Evolutionary conservation across 352 stramenopile genomes (phyloP), one percentile per base, ranked within the genome.

Genomic region (Phytophthora uliginosa): DNA sequence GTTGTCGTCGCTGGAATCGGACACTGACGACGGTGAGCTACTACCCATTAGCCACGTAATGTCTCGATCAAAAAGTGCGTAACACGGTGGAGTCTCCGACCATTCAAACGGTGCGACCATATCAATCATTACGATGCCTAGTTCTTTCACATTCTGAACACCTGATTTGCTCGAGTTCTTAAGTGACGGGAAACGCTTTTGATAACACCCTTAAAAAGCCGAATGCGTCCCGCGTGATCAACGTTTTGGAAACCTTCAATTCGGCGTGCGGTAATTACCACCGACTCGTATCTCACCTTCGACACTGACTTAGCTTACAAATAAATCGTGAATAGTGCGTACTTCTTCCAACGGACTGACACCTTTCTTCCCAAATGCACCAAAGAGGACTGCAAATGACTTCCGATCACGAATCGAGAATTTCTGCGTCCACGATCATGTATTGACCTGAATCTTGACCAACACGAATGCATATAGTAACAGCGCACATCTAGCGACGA

Each of bases 361-460:
- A 28, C 33, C 69, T 31, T 77, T 73, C 58, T 73, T 77, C 38
- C 59, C 58, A 0, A 73, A 59, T 3, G 69, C 63, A 15, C 69
- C 59, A n/a, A 0, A 77, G 53, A 8, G 59, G 52, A 17, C 63
- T 73, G 15, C 57, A 68, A 1, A 73, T 17, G 0, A 73, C 59
- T 8, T 47, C 48, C 1, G 58, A 34, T 59, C 52, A 52, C 1
- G 2, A 33, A 1, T 66, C 34, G 0, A 77, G 8, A 12, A 72
- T 69, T n/a, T 63, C 38, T 0, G 20, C 58, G 4, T 63, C 52
- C 1, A 73, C 63, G 0, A 77, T 36, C 22, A 73, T 61, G 33
- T 77, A 73, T 26, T 77, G 69, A 0, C 52, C 52, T 2, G 42
- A 48, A 28, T 73, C 47, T 58, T 76, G 63, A 2, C 63, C 69